phyloP scores from a whole-genome alignment of 2,329 filamentous ascomycete genomes.

The Alternaria ventricosa region DNA sequence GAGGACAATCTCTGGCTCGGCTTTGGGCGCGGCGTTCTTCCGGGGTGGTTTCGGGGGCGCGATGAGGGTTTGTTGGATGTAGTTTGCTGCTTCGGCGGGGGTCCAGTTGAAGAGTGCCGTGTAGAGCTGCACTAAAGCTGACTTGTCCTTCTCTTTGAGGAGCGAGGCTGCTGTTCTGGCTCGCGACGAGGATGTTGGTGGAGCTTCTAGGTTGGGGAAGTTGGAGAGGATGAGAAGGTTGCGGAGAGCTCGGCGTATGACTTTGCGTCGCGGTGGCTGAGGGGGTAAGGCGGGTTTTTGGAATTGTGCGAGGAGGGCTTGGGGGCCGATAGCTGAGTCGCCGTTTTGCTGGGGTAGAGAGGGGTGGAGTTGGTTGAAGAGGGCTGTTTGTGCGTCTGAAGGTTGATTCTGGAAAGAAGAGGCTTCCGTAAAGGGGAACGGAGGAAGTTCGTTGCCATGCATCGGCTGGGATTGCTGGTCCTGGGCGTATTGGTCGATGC shows the following conservation, averaged over 20 bases:
- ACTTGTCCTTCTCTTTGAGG: constrained; percentile 45
- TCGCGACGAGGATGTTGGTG: constrained; percentile 43
- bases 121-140: constrained; percentile 64
- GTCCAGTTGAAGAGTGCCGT: constrained; percentile 48
- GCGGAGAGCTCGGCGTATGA: constrained; percentile 60
- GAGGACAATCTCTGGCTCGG: constrained; percentile 21
- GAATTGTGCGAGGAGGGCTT: constrained; percentile 31
- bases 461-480: constrained; percentile 23
- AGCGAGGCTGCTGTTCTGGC: constrained; percentile 57
- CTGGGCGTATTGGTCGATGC: constrained; percentile 47
- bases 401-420: constrained; percentile 22
- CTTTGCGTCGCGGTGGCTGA: constrained; percentile 35
- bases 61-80: constrained; percentile 51
- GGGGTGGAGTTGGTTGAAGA: constrained; percentile 28
- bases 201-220: constrained; percentile 51
- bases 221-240: constrained; percentile 64
- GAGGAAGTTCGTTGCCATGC: constrained; percentile 24
- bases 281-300: constrained; percentile 28
- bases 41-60: constrained; percentile 47
- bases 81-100: constrained; percentile 33
- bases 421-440: constrained; percentile 34
- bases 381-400: constrained; percentile 29
- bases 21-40: constrained; percentile 40
- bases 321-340: constrained; percentile 19
- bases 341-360: constrained; percentile 20